Conservation (phyloP, 2,329 filamentous ascomycete genomes). For the Fusarium sp. region DNA sequence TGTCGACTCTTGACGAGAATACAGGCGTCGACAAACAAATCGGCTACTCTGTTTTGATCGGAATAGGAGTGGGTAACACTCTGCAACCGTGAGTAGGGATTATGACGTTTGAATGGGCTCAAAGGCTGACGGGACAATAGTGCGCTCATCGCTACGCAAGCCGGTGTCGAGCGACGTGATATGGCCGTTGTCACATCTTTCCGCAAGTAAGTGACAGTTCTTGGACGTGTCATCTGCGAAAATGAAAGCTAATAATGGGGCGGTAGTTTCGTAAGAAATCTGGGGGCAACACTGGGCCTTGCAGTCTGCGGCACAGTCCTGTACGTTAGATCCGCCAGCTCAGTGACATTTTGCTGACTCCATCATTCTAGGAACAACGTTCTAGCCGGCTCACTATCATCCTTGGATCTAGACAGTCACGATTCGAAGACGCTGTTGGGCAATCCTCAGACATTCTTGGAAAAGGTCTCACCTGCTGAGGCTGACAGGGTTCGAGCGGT, state of each 20-base stretch:
- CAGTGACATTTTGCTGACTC: background rate
- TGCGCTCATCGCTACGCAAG: conserved; percentile 68
- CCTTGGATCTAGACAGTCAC: conserved; percentile 44
- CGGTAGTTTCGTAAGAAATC: conserved; percentile 58
- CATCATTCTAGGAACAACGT: conserved; percentile 55
- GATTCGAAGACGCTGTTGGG: conserved; percentile 50
- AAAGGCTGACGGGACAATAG: conserved; percentile 39
- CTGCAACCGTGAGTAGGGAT: conserved; percentile 61
- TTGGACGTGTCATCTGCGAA: background rate
- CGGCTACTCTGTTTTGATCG: conserved; percentile 68
- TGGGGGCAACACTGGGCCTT: conserved; percentile 58
- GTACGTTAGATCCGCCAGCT: conserved; percentile 42
- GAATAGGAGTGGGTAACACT: conserved; percentile 67
- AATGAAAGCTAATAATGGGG: background rate
- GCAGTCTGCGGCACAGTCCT: conserved; percentile 59
- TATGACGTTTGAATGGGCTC: background rate
- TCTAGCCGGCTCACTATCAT: conserved; percentile 50
- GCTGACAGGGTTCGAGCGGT: conserved; percentile 51
- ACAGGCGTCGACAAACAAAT: conserved; percentile 68
- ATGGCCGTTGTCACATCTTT: conserved; percentile 63
- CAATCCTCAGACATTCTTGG: conserved; percentile 55
- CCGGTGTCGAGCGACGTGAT: conserved; percentile 66
- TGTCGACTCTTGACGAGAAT: conserved; percentile 65
- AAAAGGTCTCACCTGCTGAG: conserved; percentile 48
- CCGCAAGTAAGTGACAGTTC: conserved; percentile 54